phyloP scores from a whole-genome alignment of 1,284 basidiomycete genomes.

The Fomitopsis schrenkii region DNA sequence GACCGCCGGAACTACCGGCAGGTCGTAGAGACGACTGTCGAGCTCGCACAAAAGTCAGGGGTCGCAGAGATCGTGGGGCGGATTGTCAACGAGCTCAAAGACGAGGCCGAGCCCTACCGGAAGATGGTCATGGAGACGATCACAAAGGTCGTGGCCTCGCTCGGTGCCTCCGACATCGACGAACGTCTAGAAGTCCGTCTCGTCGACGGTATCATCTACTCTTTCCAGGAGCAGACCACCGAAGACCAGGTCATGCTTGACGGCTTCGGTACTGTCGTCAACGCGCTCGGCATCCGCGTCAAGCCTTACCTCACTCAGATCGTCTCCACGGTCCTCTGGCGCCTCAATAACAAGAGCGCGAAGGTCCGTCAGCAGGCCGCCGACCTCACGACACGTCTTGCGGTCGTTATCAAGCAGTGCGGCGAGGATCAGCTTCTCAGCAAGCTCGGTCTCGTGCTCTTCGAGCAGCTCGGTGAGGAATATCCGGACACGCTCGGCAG shows the following conservation, averaged over 20 bases:
- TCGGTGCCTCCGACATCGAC: conserved; percentile 96
- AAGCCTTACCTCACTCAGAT: conserved; percentile 99
- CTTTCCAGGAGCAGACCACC: conserved; percentile 99
- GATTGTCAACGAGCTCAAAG: conserved; percentile 96
- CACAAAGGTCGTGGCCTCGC: conserved; percentile 89
- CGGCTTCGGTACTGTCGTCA: conserved; percentile 96
- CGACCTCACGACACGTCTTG: conserved; percentile 91
- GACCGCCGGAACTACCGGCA: conserved; percentile 96
- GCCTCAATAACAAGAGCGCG: conserved; percentile 98
- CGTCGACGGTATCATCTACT: conserved; percentile 98
- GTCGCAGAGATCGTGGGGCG: conserved; percentile 94
- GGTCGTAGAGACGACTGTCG: conserved; percentile 98
- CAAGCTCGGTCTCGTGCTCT: conserved; percentile 95
- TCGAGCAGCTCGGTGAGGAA: conserved; percentile 99
- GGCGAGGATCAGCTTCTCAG: conserved; percentile 95
- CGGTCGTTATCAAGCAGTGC: conserved; percentile 98
- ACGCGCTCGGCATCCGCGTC: conserved; percentile 92
- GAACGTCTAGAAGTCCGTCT: conserved; percentile 92
- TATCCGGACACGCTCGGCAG: conserved; percentile 98
- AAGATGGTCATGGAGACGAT: conserved; percentile 99
- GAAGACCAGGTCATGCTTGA: conserved; percentile 99
- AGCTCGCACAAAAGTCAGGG: conserved; percentile 94
- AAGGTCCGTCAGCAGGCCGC: conserved; percentile 99
- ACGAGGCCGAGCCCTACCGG: conserved; percentile 94
- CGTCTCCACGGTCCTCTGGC: conserved; percentile 99